Base-by-base conservation (phyloP, 352 stramenopile genomes). In the Pythium plurisporium region DNA sequence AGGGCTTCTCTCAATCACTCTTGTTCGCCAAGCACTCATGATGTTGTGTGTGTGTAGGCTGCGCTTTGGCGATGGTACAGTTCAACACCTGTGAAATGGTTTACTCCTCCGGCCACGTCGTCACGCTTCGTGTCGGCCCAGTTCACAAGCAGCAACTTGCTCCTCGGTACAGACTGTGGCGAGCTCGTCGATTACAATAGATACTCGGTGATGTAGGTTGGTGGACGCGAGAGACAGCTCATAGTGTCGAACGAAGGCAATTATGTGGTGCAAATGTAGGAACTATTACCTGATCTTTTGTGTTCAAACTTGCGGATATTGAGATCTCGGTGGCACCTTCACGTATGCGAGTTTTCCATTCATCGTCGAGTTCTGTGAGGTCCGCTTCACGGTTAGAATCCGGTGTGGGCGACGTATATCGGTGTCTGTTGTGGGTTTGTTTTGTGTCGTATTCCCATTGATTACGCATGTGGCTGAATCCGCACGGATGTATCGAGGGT, bases 41-140 rank as follows among this genome's bases (percentile, higher is more conserved):
- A 7, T 34, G 25, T 49, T 3, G 30, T 30, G 4, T 12, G 9
- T 33, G n/a, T 23, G 49, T n/a, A 93, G 79, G 86, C 79, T 37
- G 80, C 79, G 17, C 41, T 94, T 17, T 95, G 86, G 86, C 69
- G 83, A 66, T 95, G 86, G 86, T 91, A 92, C 59, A 77, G 75
- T 22, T 71, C 83, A 37, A 90, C 89, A 40, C 86, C 86, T 2
- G 72, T 93, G 20, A 72, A 70, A 59, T 91, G 80, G 74, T 93
- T 95, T 55, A 61, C 72, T 42, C 72, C 74, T 1, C 74, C 75
- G 23, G 69, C 70, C 2, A 66, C 75, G 2, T 83, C 78, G 43
- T 44, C 64, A 19, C 76, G 67, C 31, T 87, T 89, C 49, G 73
- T 87, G 22, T 90, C 79, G 20, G 70, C 81, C 37, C 77, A 79